Percentiles rank a stretch among this genome's conserved stretches.
Evolutionary conservation across 2,329 filamentous ascomycete species (phyloP).

Genomic region (Chrysoporthe puriensis): DNA sequence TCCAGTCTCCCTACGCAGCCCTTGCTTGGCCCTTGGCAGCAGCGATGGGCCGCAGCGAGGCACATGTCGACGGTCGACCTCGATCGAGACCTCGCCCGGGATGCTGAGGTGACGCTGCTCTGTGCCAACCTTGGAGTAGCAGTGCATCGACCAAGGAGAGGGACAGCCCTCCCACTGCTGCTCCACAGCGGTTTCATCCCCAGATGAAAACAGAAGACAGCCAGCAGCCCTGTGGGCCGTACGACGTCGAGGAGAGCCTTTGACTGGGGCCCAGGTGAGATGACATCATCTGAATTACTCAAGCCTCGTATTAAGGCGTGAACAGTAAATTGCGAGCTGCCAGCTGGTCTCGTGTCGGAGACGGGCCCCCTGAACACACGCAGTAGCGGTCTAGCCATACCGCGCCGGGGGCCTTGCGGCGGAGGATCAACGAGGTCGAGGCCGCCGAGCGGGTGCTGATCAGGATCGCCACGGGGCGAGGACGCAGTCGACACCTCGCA

Average conservation of each 20-base stretch:
- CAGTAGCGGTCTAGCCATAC: not conserved
- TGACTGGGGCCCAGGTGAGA: not conserved
- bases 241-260: too few species aligned
- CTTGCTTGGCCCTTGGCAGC: not conserved
- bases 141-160: not conserved
- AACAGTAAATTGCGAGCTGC: not conserved
- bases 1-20: not conserved
- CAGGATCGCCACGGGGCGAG: not conserved
- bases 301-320: not conserved
- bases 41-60: not conserved
- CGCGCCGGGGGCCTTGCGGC: not conserved
- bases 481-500: not conserved
- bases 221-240: not conserved
- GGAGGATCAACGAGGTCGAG: constrained; percentile 1
- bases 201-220: not conserved
- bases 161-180: not conserved
- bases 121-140: not conserved
- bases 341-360: not conserved
- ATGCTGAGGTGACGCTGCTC: not conserved
- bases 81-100: not conserved
- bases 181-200: not conserved
- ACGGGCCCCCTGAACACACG: not conserved
- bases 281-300: constrained; percentile 7
- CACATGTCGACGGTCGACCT: not conserved
- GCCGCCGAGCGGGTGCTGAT: not conserved